phyloP scores from a whole-genome alignment of 169 alveolate species.

The Theileria sp. region DNA sequence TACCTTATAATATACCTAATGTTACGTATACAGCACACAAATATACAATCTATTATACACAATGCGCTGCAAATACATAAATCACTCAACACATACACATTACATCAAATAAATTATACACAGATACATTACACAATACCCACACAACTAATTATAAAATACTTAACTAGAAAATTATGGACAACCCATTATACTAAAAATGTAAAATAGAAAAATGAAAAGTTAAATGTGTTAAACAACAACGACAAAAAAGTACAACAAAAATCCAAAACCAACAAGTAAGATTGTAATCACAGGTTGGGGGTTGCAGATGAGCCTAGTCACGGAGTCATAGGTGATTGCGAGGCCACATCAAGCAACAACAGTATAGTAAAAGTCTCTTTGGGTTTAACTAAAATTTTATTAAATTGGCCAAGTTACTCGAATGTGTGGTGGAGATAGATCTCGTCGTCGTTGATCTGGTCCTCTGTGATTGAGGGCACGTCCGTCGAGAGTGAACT shows the following conservation, averaged over 20 bases:
- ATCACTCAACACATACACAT: no score
- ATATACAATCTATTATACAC: no score
- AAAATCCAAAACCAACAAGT: background rate
- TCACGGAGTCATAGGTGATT: background rate
- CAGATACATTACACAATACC: no score
- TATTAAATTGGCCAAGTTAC: background rate
- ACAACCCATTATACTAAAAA: no score
- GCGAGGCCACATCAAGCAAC: background rate
- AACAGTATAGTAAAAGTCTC: background rate
- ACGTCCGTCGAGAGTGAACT: slow-evolving; percentile 28
- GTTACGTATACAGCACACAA: no score
- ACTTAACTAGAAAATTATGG: no score
- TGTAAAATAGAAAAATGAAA: background rate
- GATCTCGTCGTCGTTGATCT: background rate
- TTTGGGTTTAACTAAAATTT: background rate
- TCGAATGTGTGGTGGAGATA: background rate
- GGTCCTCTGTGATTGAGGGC: slow-evolving; percentile 14
- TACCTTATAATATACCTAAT: no score
- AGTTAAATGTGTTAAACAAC: background rate
- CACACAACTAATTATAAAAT: no score
- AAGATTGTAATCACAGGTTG: background rate
- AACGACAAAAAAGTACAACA: background rate
- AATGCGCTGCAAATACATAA: no score
- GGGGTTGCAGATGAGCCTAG: background rate
- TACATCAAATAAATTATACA: no score